Percentiles rank a stretch among this genome's conserved stretches.
Conservation (phyloP, 2,329 filamentous ascomycete species). For the Eutypa lata region DNA sequence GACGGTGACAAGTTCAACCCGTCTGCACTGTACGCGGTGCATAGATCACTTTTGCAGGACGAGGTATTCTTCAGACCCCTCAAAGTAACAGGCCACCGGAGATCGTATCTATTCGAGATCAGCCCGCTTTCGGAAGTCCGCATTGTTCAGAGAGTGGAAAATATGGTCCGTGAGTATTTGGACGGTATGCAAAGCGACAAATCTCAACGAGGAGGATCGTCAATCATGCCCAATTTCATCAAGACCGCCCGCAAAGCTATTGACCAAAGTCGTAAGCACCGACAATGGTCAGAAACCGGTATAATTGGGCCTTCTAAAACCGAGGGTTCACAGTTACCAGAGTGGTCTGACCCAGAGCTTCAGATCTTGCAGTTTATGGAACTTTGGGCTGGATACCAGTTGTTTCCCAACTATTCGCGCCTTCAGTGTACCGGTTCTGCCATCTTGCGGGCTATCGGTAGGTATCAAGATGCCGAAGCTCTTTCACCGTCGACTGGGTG, state of each 20-base stretch:
- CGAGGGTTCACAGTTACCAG: constrained; percentile 5
- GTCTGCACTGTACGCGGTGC: constrained; percentile 64
- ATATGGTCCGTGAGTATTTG: constrained; percentile 52
- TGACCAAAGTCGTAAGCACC: constrained; percentile 45
- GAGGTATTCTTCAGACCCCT: constrained; percentile 59
- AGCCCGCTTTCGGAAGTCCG: constrained; percentile 52
- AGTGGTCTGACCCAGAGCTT: constrained; percentile 49
- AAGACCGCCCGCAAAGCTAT: constrained; percentile 48
- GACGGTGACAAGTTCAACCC: constrained; percentile 37
- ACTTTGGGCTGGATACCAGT: constrained; percentile 58
- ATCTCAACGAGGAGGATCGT: not conserved
- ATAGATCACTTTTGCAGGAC: constrained; percentile 58
- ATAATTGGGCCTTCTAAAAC: constrained; percentile 38
- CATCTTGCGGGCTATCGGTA: constrained; percentile 58
- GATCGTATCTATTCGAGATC: constrained; percentile 60
- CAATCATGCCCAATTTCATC: constrained; percentile 43
- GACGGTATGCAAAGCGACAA: constrained; percentile 25
- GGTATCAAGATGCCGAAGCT: constrained; percentile 52
- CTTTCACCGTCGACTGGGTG: constrained; percentile 49
- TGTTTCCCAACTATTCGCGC: constrained; percentile 49
- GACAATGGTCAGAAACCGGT: constrained; percentile 49
- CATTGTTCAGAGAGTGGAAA: constrained; percentile 47
- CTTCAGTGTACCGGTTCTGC: constrained; percentile 61
- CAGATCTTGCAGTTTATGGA: constrained; percentile 67
- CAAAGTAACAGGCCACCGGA: constrained; percentile 46